Conservation (phyloP, 495 filamentous ascomycete species). For the Podospora bellae-mahoneyi region DNA sequence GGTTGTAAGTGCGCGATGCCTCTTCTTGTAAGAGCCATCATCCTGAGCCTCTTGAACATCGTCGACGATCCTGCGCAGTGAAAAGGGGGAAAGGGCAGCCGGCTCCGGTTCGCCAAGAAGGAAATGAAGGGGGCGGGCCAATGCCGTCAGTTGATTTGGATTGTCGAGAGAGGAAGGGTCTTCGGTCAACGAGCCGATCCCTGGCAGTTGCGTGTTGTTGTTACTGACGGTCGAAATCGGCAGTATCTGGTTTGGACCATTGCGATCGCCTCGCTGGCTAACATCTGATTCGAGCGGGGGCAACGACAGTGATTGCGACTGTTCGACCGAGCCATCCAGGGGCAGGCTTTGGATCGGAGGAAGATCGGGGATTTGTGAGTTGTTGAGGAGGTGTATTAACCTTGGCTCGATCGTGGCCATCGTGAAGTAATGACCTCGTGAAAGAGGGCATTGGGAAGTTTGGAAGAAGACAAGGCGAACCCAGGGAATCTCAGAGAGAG, state of each 20-base stretch:
- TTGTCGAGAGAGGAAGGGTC: slow-evolving; percentile 17
- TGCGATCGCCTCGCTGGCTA: slow-evolving; percentile 35
- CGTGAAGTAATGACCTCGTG: slow-evolving; percentile 34
- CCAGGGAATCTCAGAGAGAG: background rate
- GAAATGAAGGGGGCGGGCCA: slow-evolving; percentile 29
- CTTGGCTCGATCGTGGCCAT: slow-evolving; percentile 59
- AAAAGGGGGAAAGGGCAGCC: slow-evolving; percentile 36
- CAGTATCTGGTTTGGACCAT: slow-evolving; percentile 36
- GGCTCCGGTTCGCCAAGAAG: slow-evolving; percentile 30
- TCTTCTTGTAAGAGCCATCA: slow-evolving; percentile 46
- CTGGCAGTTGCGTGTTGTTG: slow-evolving; percentile 24
- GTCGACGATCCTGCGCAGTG: slow-evolving; percentile 47
- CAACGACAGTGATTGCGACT: slow-evolving; percentile 32
- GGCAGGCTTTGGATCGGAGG: slow-evolving; percentile 45
- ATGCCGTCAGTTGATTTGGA: slow-evolving; percentile 15
- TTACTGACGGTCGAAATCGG: slow-evolving; percentile 36
- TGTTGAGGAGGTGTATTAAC: slow-evolving; percentile 56
- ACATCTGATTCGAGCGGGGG: slow-evolving; percentile 47
- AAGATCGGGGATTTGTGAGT: slow-evolving; percentile 41
- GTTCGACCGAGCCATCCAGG: slow-evolving; percentile 28
- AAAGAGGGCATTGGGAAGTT: slow-evolving; percentile 33
- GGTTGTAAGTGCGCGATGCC: slow-evolving; percentile 36
- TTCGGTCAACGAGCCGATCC: slow-evolving; percentile 18
- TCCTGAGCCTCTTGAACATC: slow-evolving; percentile 35
- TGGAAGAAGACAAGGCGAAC: slow-evolving; percentile 10